These are phyloP conservation scores for Sesbania bispinosa DNA, from an alignment of 306 rosid genomes.

Conservation along the genomic window DNA sequence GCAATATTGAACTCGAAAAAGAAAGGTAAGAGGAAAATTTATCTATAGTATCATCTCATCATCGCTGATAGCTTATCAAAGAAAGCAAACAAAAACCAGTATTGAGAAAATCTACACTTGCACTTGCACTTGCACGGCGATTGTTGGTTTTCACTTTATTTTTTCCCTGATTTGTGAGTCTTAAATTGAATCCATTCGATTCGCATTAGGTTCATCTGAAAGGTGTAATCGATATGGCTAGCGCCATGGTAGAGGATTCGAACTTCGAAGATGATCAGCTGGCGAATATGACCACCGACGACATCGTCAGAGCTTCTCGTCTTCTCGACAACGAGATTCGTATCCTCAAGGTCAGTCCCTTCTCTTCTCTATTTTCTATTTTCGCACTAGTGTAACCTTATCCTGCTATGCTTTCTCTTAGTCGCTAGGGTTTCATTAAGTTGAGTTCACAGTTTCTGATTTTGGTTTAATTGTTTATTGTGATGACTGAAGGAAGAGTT, in stretches of 20 bases:
- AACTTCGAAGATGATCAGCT: conserved; percentile 82
- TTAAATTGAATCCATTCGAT: neutral
- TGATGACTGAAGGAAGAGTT: conserved; percentile 63
- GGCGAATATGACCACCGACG: conserved; percentile 69
- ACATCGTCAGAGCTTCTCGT: conserved; percentile 78
- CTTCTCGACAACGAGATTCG: conserved; percentile 92
- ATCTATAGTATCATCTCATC: neutral
- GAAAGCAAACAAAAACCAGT: neutral
- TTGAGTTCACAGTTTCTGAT: neutral
- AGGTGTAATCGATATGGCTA: conserved; percentile 56
- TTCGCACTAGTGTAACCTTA: neutral
- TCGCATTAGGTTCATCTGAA: neutral
- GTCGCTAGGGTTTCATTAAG: conserved; percentile 16
- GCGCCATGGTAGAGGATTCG: conserved; percentile 64
- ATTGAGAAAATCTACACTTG: neutral
- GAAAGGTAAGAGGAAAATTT: neutral
- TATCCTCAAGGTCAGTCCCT: conserved; percentile 78
- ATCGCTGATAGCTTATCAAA: neutral
- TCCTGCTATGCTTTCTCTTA: neutral
- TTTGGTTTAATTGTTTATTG: neutral
- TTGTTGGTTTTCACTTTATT: neutral
- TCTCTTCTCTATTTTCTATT: neutral
- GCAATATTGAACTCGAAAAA: neutral
- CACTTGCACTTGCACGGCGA: neutral
- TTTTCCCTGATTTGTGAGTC: neutral